These are phyloP conservation scores for Gautieria morchelliformis DNA, from an alignment of 768 basidiomycete species.

Conservation along the genomic window DNA sequence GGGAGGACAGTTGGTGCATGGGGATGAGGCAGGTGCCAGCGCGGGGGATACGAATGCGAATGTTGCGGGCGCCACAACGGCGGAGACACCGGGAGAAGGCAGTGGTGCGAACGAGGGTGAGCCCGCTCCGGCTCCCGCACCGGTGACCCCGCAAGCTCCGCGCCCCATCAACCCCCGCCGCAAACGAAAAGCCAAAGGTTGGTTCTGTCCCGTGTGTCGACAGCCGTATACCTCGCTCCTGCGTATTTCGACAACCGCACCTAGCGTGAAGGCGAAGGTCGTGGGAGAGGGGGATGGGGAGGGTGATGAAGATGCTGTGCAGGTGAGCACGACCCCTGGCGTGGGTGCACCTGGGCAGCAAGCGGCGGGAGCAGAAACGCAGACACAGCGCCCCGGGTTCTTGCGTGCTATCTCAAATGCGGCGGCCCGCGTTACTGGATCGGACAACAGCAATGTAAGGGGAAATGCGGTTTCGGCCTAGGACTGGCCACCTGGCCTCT, in stretches of 20 bases:
- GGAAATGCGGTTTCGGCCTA: too few species aligned
- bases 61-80: slow-evolving; percentile 19
- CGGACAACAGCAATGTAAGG: neutral
- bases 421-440: neutral
- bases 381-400: neutral
- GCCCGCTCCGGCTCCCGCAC: slow-evolving; percentile 7
- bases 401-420: neutral
- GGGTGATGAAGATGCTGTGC: neutral
- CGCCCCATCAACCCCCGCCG: slow-evolving; percentile 10
- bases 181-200: slow-evolving; percentile 91
- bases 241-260: slow-evolving; percentile 65
- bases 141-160: slow-evolving; percentile 14
- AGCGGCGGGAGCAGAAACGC: neutral
- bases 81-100: slow-evolving; percentile 3
- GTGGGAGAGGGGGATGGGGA: neutral
- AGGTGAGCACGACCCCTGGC: neutral
- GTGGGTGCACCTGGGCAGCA: neutral
- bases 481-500: too few species aligned
- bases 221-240: slow-evolving; percentile 89
- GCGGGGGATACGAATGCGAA: slow-evolving; percentile 18
- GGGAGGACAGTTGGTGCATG: slow-evolving; percentile 73
- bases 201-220: slow-evolving; percentile 95
- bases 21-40: slow-evolving; percentile 20
- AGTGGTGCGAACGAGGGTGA: slow-evolving; percentile 10
- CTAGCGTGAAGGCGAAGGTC: slow-evolving; percentile 14